Evolutionary conservation across 1,284 basidiomycete species (phyloP).

Genomic region (Apiotrichum sp.): DNA sequence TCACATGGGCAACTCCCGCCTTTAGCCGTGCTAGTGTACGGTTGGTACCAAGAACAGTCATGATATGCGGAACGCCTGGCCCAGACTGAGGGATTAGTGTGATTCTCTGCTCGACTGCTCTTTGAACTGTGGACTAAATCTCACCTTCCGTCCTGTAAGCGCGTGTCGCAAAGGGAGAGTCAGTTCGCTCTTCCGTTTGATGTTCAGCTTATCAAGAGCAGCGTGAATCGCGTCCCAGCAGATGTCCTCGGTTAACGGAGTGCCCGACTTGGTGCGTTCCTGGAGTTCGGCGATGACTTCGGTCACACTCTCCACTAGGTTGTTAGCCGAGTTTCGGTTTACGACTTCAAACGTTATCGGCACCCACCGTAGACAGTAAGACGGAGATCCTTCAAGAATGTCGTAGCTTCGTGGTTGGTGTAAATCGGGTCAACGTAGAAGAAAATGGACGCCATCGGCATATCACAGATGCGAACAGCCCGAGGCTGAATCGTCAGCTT

Average conservation of each 20-base stretch:
- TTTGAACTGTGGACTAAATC: slow-evolving; percentile 16
- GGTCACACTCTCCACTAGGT: neutral
- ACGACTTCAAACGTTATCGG: too few relatives aligned
- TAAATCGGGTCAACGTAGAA: slow-evolving; percentile 68
- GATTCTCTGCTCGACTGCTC: too few relatives aligned
- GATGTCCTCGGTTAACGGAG: slow-evolving; percentile 27
- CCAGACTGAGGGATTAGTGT: slow-evolving; percentile 19
- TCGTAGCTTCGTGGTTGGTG: slow-evolving; percentile 53
- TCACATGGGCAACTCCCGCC: slow-evolving; percentile 16
- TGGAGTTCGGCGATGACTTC: neutral
- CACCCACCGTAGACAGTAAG: slow-evolving; percentile 50
- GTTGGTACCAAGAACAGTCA: slow-evolving; percentile 28
- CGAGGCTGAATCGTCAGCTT: slow-evolving; percentile 55
- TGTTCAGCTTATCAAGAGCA: slow-evolving; percentile 46
- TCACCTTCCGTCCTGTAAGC: slow-evolving; percentile 70
- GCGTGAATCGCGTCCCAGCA: slow-evolving; percentile 52
- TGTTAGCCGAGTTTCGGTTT: too few relatives aligned
- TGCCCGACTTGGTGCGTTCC: slow-evolving; percentile 8
- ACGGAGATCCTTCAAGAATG: slow-evolving; percentile 54
- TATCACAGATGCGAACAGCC: slow-evolving; percentile 60
- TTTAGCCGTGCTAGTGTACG: slow-evolving; percentile 18
- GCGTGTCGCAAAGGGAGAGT: slow-evolving; percentile 69
- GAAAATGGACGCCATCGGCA: slow-evolving; percentile 61
- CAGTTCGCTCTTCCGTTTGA: slow-evolving; percentile 54
- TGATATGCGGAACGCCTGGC: slow-evolving; percentile 30